Conservation (phyloP, 495 filamentous ascomycete genomes). For the Penicillium egyptiacum region DNA sequence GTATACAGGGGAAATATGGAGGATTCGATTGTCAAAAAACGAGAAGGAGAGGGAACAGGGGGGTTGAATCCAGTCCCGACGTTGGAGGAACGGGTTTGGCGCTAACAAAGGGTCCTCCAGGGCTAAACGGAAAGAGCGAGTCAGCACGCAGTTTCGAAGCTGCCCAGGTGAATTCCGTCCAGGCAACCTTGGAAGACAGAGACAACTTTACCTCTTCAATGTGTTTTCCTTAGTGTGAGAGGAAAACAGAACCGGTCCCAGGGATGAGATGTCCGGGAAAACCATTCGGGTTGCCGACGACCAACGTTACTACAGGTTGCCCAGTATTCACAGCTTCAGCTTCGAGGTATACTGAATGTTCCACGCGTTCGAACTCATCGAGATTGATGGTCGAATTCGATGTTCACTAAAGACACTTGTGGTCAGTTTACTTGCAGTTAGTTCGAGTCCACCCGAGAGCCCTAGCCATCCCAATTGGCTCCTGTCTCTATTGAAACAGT, state of each 20-base stretch:
- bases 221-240: not conserved
- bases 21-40: no score
- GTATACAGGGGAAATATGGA: not conserved
- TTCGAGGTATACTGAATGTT: not conserved
- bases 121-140: not conserved
- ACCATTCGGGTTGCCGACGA: not conserved
- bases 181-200: not conserved
- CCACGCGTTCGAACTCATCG: not conserved
- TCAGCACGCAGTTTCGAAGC: not conserved
- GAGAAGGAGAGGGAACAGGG: not conserved
- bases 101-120: not conserved
- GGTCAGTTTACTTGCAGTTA: not conserved
- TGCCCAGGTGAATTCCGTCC: not conserved
- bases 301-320: not conserved
- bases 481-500: not conserved
- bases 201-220: not conserved
- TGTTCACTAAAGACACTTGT: not conserved
- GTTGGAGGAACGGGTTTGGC: not conserved
- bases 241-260: not conserved
- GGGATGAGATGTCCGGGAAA: not conserved
- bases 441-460: not conserved
- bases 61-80: not conserved
- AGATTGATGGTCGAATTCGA: not conserved
- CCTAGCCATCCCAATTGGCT: not conserved
- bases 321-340: not conserved